Evolutionary conservation across 2,329 filamentous ascomycete genomes (phyloP).

Genomic region (Epichloe brachyelytri): DNA sequence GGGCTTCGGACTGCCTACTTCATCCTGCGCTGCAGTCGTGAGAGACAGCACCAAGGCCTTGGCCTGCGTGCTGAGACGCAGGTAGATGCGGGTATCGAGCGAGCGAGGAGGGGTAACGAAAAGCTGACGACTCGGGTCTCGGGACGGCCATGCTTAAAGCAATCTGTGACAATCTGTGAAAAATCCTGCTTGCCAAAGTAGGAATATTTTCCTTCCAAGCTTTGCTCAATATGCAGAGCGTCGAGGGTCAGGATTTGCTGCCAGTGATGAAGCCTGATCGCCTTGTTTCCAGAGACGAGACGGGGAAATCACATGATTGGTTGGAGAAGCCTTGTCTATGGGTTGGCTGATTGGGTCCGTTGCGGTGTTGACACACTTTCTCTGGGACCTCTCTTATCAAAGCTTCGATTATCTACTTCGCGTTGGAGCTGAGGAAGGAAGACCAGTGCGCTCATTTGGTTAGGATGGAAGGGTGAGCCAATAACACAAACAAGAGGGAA

Average conservation of each 20-base stretch:
- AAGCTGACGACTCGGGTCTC: slow-evolving; percentile 16
- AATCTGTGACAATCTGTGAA: background rate
- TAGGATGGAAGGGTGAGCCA: background rate
- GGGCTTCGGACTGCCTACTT: slow-evolving; percentile 34
- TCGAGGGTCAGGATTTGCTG: background rate
- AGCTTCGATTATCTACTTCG: background rate
- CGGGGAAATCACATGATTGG: slow-evolving; percentile 9
- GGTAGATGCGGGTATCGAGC: slow-evolving; percentile 46
- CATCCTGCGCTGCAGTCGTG: slow-evolving; percentile 42
- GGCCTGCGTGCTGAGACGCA: slow-evolving; percentile 44
- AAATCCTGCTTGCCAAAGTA: background rate
- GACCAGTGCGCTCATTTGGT: background rate
- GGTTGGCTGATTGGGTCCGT: background rate
- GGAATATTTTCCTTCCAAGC: too few species aligned
- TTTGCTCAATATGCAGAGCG: too few species aligned
- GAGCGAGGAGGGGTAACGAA: slow-evolving; percentile 46
- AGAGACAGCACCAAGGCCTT: slow-evolving; percentile 49
- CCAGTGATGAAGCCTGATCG: background rate
- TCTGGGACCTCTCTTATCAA: slow-evolving; percentile 1
- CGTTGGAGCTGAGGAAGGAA: background rate
- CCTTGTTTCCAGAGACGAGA: background rate
- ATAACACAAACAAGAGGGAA: background rate
- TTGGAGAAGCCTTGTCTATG: background rate
- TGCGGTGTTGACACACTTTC: background rate
- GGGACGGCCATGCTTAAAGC: background rate